A percentile compares a stretch with the other conserved stretches of the same genome.
Conservation (phyloP, 345 rosid genomes). For the Salix purpurea region DNA sequence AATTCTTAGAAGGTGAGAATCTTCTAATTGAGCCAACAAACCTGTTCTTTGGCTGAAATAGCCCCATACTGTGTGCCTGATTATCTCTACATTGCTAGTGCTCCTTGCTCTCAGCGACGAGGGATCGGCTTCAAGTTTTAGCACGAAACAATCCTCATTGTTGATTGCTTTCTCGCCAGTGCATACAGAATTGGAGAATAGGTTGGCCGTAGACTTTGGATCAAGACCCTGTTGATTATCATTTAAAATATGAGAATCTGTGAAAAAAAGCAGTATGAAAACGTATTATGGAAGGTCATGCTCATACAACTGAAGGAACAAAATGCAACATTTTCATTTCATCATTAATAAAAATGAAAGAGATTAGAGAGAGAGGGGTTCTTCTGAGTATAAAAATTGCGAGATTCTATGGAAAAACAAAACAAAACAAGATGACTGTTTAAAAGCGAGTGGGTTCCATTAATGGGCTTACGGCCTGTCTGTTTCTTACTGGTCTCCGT, state of each 20-base stretch:
- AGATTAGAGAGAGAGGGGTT: neutral
- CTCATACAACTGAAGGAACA: neutral
- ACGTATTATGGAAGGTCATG: neutral
- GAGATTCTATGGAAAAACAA: neutral
- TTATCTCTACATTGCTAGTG: conserved; percentile 63
- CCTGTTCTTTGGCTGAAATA: conserved; percentile 93
- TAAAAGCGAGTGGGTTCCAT: neutral
- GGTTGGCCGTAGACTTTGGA: conserved; percentile 67
- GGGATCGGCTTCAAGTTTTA: conserved; percentile 65
- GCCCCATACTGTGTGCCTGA: conserved; percentile 83
- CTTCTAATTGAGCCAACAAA: conserved; percentile 65
- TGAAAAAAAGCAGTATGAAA: neutral
- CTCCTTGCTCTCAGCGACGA: conserved; percentile 58
- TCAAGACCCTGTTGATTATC: conserved; percentile 66
- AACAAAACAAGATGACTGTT: neutral
- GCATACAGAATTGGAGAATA: conserved; percentile 65
- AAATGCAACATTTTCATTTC: neutral
- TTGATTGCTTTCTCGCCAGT: conserved; percentile 66
- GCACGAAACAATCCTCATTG: conserved; percentile 71
- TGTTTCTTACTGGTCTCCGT: neutral
- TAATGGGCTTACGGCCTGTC: neutral
- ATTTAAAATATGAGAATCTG: neutral
- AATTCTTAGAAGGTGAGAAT: conserved; percentile 72
- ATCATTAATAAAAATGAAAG: neutral
- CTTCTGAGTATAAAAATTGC: neutral